Evolutionary conservation across 345 rosid species (phyloP).

Genomic region (Eucalyptus sp.): DNA sequence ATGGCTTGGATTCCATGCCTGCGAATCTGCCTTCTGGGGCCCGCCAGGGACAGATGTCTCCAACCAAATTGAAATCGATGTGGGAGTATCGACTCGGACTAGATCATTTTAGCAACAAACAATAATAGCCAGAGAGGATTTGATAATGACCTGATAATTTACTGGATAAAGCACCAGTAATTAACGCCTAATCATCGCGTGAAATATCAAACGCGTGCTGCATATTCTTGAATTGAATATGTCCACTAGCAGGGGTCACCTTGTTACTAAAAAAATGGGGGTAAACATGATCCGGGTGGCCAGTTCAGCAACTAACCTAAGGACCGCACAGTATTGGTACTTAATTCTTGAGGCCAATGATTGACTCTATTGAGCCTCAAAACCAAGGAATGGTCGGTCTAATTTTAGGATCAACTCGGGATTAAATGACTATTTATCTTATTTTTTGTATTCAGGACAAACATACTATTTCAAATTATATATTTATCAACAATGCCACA

Average conservation of each 20-base stretch:
- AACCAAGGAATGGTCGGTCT: too few species aligned
- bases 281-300: too few species aligned
- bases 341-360: too few species aligned
- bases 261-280: background rate
- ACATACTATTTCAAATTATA: too few species aligned
- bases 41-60: background rate
- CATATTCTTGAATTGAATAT: background rate
- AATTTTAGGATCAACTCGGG: too few species aligned
- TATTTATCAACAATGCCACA: too few species aligned
- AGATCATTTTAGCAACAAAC: background rate
- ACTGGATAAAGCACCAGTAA: background rate
- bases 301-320: too few species aligned
- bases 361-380: rapidly evolving
- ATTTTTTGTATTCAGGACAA: too few species aligned
- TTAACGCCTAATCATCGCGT: background rate
- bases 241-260: background rate
- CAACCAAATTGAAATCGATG: background rate
- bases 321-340: rapidly evolving
- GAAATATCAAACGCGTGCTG: background rate
- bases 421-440: too few species aligned
- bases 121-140: background rate
- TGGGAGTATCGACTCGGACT: background rate
- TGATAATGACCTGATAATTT: background rate
- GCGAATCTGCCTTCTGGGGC: background rate
- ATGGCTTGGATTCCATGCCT: background rate